Conservation (phyloP, 2,329 filamentous ascomycete species). For the Pseudopithomyces chartarum region DNA sequence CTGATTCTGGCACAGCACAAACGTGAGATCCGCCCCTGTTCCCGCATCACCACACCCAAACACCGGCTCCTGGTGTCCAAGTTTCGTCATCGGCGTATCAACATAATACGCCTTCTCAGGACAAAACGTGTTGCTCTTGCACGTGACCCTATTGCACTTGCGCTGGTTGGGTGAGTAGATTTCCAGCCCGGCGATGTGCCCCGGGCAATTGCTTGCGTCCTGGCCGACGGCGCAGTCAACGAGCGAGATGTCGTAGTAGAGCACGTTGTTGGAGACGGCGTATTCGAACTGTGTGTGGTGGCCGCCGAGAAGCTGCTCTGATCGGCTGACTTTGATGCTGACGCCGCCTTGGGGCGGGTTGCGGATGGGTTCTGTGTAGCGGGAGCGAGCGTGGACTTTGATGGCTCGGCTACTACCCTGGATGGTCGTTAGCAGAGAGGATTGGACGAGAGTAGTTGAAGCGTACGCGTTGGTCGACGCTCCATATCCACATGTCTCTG, state of each 20-base stretch:
- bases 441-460: no score
- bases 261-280: constrained; percentile 1
- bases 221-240: constrained; percentile 1
- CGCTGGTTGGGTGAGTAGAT: background rate
- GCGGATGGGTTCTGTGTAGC: constrained; percentile 9
- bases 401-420: background rate
- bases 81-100: background rate
- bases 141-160: background rate
- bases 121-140: background rate
- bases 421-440: background rate
- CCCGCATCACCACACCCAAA: constrained; percentile 3
- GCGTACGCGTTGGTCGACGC: background rate
- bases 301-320: background rate
- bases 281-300: constrained; percentile 7
- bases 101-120: constrained; percentile 1
- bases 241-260: constrained; percentile 8
- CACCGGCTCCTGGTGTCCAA: background rate
- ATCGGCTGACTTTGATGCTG: constrained; percentile 7
- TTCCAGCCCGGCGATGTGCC: constrained; percentile 2
- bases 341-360: constrained; percentile 8
- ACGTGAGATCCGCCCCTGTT: background rate
- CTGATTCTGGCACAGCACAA: constrained; percentile 2
- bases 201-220: constrained; percentile 4
- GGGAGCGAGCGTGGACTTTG: background rate
- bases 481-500: constrained; percentile 2